These are phyloP conservation scores for Colletotrichum navitas DNA, from an alignment of 2,329 filamentous ascomycete genomes.

Conservation along the genomic window DNA sequence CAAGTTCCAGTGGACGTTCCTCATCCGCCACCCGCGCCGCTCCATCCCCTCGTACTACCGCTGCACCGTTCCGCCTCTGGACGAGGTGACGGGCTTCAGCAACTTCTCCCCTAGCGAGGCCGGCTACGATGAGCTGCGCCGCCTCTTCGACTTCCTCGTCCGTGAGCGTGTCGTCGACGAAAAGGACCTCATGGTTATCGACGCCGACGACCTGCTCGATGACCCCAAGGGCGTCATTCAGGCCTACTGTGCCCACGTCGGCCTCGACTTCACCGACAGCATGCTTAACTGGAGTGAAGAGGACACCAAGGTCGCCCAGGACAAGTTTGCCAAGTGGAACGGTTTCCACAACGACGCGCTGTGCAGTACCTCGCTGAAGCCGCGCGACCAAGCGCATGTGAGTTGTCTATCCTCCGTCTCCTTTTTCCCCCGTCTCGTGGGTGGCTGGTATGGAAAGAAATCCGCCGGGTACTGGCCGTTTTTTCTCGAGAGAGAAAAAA, in stretches of 20 bases:
- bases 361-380: conserved; percentile 80
- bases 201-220: conserved; percentile 94
- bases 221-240: conserved; percentile 81
- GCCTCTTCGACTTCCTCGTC: conserved; percentile 87
- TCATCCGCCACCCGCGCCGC: conserved; percentile 94
- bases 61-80: conserved; percentile 90
- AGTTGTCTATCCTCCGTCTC: conserved; percentile 47
- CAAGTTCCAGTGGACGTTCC: conserved; percentile 93
- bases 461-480: conserved; percentile 10
- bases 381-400: conserved; percentile 74
- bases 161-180: conserved; percentile 78
- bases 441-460: background rate
- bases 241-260: conserved; percentile 85
- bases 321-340: conserved; percentile 94
- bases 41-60: conserved; percentile 95
- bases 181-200: conserved; percentile 83
- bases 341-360: conserved; percentile 98
- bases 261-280: conserved; percentile 77
- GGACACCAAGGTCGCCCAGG: conserved; percentile 77
- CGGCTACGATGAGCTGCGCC: conserved; percentile 89
- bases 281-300: conserved; percentile 91
- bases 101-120: conserved; percentile 90
- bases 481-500: background rate
- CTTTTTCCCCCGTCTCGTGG: conserved; percentile 1
- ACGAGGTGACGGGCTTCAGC: conserved; percentile 84